Conservation (phyloP, 2,329 filamentous ascomycete genomes). For the Talaromyces sp. region DNA sequence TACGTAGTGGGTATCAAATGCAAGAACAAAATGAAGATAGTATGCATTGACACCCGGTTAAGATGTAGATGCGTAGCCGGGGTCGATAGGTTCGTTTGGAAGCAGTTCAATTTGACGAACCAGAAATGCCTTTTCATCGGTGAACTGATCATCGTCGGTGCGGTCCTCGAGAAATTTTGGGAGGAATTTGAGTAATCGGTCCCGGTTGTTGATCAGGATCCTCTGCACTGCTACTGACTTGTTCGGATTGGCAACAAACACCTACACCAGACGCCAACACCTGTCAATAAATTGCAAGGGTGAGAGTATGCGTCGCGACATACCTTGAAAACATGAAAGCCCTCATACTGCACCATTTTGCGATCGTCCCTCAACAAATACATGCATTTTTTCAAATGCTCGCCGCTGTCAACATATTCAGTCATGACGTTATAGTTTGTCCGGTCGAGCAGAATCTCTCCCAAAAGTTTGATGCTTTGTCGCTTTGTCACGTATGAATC, state of each 20-base stretch:
- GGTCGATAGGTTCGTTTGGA: slow-evolving; percentile 38
- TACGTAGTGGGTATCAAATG: background rate
- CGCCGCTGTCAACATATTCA: slow-evolving; percentile 87
- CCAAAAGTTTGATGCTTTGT: slow-evolving; percentile 94
- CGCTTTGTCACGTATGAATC: slow-evolving; percentile 97
- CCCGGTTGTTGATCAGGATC: slow-evolving; percentile 92
- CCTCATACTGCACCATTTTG: slow-evolving; percentile 99
- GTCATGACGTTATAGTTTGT: slow-evolving; percentile 99
- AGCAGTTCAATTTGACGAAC: slow-evolving; percentile 78
- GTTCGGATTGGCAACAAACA: slow-evolving; percentile 97
- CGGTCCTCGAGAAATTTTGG: slow-evolving; percentile 90
- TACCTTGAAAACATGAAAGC: slow-evolving; percentile 96
- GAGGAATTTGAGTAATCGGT: slow-evolving; percentile 82
- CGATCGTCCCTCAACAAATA: slow-evolving; percentile 90
- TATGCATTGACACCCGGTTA: slow-evolving; percentile 15
- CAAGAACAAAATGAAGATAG: background rate
- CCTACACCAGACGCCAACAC: slow-evolving; percentile 39
- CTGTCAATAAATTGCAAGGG: slow-evolving; percentile 15
- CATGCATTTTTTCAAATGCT: slow-evolving; percentile 98
- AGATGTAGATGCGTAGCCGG: slow-evolving; percentile 21
- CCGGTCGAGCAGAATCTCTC: slow-evolving; percentile 88
- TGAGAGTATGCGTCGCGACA: background rate
- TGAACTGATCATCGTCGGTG: slow-evolving; percentile 97
- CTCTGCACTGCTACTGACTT: slow-evolving; percentile 95
- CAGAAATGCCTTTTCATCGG: slow-evolving; percentile 93